phyloP scores from a whole-genome alignment of 306 rosid genomes.

The Vicia sativa region DNA sequence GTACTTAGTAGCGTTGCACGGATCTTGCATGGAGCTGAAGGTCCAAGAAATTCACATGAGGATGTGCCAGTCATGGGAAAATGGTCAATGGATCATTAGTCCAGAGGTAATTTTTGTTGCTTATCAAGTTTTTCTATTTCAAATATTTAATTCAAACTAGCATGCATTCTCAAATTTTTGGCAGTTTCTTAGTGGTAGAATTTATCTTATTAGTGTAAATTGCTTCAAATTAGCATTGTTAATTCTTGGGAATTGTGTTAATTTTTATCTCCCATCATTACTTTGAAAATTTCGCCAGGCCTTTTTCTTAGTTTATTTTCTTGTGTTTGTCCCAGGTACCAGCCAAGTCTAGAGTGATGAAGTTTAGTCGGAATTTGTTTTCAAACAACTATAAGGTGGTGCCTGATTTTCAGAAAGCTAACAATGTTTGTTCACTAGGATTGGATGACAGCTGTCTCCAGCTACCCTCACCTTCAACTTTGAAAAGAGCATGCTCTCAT shows the following conservation, averaged over 20 bases:
- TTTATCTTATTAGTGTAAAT: background rate
- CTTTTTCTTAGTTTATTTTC: constrained; percentile 32
- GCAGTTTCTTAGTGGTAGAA: background rate
- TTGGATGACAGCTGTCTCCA: constrained; percentile 37
- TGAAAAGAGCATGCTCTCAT: constrained; percentile 61
- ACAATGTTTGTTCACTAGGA: constrained; percentile 41
- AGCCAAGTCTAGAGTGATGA: constrained; percentile 35
- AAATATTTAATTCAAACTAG: constrained; percentile 7
- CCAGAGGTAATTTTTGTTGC: constrained; percentile 53
- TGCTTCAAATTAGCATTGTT: background rate
- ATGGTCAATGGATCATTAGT: constrained; percentile 60
- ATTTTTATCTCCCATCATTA: constrained; percentile 6
- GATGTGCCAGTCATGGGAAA: constrained; percentile 63
- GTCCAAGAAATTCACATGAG: constrained; percentile 55
- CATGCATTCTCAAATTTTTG: constrained; percentile 8
- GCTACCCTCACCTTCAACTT: constrained; percentile 44
- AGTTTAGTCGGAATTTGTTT: constrained; percentile 32
- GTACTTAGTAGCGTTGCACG: constrained; percentile 62
- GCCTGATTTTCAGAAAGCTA: constrained; percentile 40
- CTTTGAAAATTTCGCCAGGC: constrained; percentile 20
- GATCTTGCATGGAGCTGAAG: constrained; percentile 54
- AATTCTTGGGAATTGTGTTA: background rate
- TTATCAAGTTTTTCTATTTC: background rate
- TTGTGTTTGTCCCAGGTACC: constrained; percentile 48
- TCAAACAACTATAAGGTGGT: constrained; percentile 34